Conservation (phyloP, 176 grass and related monocot species). For the Avena eriantha region DNA sequence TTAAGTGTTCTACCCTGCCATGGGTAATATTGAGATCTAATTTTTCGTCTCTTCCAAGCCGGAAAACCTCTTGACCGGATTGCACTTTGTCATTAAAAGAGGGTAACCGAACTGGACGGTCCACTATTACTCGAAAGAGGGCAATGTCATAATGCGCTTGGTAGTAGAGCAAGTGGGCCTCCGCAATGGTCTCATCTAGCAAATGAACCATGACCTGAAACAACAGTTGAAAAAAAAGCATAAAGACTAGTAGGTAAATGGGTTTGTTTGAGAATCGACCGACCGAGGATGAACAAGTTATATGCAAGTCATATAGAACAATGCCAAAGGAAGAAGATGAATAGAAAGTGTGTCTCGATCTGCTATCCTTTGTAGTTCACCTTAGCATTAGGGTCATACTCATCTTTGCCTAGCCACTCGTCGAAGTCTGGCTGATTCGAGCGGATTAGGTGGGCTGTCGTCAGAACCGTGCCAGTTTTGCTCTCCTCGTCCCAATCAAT, state of each 20-base stretch:
- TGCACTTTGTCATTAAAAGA: not conserved
- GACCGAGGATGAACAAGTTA: too few relatives aligned
- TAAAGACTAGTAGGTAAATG: not conserved
- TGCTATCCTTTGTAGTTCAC: not conserved
- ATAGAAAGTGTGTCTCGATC: not conserved
- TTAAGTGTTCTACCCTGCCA: not conserved
- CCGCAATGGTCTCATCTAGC: not conserved
- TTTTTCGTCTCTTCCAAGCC: not conserved
- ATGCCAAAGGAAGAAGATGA: not conserved
- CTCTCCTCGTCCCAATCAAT: not conserved
- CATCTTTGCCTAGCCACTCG: not conserved
- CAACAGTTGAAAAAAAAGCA: not conserved
- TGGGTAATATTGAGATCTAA: not conserved
- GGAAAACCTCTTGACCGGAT: not conserved
- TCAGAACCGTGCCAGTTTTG: not conserved
- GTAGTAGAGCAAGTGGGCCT: not conserved
- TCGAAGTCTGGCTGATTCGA: not conserved
- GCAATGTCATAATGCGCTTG: conserved; percentile 30
- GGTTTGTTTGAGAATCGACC: not conserved
- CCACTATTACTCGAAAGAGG: not conserved
- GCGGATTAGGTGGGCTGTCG: not conserved
- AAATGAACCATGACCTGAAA: conserved; percentile 18
- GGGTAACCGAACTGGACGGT: not conserved
- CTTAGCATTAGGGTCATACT: not conserved
- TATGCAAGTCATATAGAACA: too few relatives aligned